Base-by-base conservation (phyloP, 2,329 filamentous ascomycete genomes). In the Trichoderma afroharzianum region DNA sequence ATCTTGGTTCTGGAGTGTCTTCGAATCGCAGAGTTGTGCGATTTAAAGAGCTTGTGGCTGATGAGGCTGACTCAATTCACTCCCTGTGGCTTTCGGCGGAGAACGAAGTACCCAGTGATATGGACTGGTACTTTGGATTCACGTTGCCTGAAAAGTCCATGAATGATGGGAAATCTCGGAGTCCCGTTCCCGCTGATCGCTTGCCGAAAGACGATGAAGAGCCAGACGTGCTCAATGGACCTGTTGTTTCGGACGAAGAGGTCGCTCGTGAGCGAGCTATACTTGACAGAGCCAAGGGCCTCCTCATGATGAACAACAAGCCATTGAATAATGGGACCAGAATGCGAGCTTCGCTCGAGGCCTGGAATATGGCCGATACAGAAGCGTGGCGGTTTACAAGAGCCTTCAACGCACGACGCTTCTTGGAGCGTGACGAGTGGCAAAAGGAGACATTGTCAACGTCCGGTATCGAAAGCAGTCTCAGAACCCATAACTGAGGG, bases 61-160 rank as follows among this genome's bases (percentile, higher is more conserved):
- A 90, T 18, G 88, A 91, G 15, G 86, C 87, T 72, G 88, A 88
- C 18, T 83, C 86, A 1, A 85, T 89, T 0, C 90, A 89, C 75
- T 90, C 91, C 0, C 84, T 98, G 24, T 98, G 95, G 95, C 84
- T 97, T 24, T 92, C 91, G 0, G 92, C 93, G n/a, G 88, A 91
- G 77, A 83, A 84, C 57, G 82, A 83, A 18, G 82, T 91, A 8
- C 89, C 91, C 3, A 80, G 87, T n/a, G 92, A 96, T 74, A 84
- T 97, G 3, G 92, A 95, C 78, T 98, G 94, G 94, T 88, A 92
- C 75, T 93, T 98, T 79, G 96, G 95, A 68, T 98, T 98, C 81
- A 84, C 86, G 15, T 86, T 98, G 11, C 93, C 95, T 2, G 85
- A 86, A 61, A 82, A 84, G 24, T 82, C 83, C 12, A 84, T 87